Evolutionary conservation across 768 basidiomycete genomes (phyloP), one percentile per base, ranked within the genome.

Genomic region (Xanthoconium stramineum): DNA sequence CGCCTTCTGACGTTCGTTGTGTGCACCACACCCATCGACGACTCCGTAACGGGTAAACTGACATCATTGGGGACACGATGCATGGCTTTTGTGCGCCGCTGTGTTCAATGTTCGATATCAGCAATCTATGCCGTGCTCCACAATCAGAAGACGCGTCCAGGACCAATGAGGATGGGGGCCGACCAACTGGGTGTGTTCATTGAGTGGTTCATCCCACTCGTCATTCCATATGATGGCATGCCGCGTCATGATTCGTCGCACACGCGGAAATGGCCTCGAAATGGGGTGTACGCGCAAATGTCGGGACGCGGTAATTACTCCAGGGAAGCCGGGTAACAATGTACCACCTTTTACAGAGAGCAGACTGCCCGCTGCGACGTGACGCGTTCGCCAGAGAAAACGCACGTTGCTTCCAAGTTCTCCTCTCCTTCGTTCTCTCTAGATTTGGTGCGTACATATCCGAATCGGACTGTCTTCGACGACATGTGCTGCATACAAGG

Each of bases 271-370:
- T 39, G 33, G 43, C 7, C 2, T 40, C 38, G 29, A 47, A 47
- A 60, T 32, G 32, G 57, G 17, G n/a, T 29, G 28, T n/a, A 11
- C 11, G 33, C 24, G 24, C 24, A 24, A 24, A 40, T 36, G 57
- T 30, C 37, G 15, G 12, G 3, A 20, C 19, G 33, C 50, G 57
- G 58, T 47, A 38, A 59, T 59, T 60, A 48, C 9, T 3, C 42
- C 42, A 24, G 42, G 42, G 33, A 6, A 35, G 33, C 33, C 24
- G 4, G 24, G 24, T 24, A 24, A 24, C 2, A 24, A 24, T 24
- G 24, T 24, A 24, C 24, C 24, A 24, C 24, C 24, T 24, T 24
- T 24, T 24, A 4, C 24, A 24, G 24, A 24, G 24, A 24, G 24
- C 24, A 24, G 24, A 24, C 24, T 24, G 4, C 24, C 24, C 24